Percentiles rank a stretch among this genome's conserved stretches.
Evolutionary conservation across 1,139 yeast genomes (phyloP).

Genomic region (Lodderomyces elongisporus): DNA sequence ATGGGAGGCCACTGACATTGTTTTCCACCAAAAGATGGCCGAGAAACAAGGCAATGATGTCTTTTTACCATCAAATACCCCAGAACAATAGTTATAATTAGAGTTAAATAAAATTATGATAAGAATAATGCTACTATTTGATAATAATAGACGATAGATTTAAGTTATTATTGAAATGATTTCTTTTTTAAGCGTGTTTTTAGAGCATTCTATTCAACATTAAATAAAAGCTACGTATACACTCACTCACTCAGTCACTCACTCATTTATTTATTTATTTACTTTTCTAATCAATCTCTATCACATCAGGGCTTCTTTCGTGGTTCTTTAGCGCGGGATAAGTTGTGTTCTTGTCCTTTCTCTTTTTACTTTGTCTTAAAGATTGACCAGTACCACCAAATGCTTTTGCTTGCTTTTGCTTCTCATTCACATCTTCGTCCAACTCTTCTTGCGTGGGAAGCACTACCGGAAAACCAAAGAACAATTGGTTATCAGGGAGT

Average conservation of each 20-base stretch:
- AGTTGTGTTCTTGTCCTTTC: conserved; percentile 53
- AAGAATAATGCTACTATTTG: no score
- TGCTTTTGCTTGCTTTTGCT: conserved; percentile 13
- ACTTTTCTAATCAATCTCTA: conserved; percentile 59
- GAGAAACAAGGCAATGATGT: conserved; percentile 64
- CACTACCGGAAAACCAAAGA: conserved; percentile 87
- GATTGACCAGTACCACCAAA: conserved; percentile 68
- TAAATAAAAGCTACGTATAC: no score
- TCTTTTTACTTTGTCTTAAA: conserved; percentile 66
- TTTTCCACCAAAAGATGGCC: conserved; percentile 76
- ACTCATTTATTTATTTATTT: no score
- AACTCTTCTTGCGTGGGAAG: conserved; percentile 55
- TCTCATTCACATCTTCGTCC: conserved; percentile 22
- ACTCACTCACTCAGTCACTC: neutral
- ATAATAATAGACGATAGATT: no score
- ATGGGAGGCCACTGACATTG: conserved; percentile 93
- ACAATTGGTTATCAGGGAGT: conserved; percentile 80
- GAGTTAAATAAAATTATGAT: no score
- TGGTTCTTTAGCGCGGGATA: conserved; percentile 46
- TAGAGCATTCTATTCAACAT: neutral
- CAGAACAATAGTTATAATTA: conserved; percentile 5
- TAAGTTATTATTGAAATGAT: no score
- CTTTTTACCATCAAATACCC: conserved; percentile 36
- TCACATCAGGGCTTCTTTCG: conserved; percentile 66
- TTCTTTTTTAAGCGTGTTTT: neutral